phyloP scores from a whole-genome alignment of 2,329 filamentous ascomycete species.

The Fusarium coffeatum region DNA sequence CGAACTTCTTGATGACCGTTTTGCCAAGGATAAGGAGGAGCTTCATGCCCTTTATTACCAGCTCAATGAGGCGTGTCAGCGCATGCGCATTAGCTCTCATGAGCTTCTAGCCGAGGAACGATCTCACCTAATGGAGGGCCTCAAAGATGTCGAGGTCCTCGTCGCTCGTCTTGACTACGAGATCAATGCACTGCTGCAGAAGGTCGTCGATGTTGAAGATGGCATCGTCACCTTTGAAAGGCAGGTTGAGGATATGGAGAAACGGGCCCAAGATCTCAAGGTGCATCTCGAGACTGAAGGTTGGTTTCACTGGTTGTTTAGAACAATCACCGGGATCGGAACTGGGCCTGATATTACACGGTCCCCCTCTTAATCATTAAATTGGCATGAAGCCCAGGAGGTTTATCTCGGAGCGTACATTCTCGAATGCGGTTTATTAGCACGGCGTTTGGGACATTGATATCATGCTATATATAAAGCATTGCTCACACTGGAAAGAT shows the following conservation, averaged over 20 bases:
- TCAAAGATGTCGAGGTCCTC: slow-evolving; percentile 83
- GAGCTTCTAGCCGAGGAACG: slow-evolving; percentile 78
- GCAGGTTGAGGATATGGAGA: slow-evolving; percentile 79
- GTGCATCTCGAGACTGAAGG: slow-evolving; percentile 71
- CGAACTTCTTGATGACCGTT: slow-evolving; percentile 69
- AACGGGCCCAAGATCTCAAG: slow-evolving; percentile 71
- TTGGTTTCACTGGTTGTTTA: slow-evolving; percentile 72
- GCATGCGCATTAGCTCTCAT: slow-evolving; percentile 73
- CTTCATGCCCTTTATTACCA: slow-evolving; percentile 76
- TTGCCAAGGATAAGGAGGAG: slow-evolving; percentile 72
- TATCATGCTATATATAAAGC: slow-evolving; percentile 16
- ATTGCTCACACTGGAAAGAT: slow-evolving; percentile 3
- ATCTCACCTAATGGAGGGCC: slow-evolving; percentile 73
- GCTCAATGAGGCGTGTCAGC: slow-evolving; percentile 75
- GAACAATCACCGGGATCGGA: slow-evolving; percentile 70
- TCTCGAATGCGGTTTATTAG: slow-evolving; percentile 14
- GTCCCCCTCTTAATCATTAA: slow-evolving; percentile 33
- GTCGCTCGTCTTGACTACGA: slow-evolving; percentile 93
- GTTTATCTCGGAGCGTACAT: slow-evolving; percentile 10
- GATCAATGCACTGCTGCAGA: slow-evolving; percentile 80
- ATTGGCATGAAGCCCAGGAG: neutral
- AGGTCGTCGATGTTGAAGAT: slow-evolving; percentile 88
- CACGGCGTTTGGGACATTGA: slow-evolving; percentile 32
- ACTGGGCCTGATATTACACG: slow-evolving; percentile 67
- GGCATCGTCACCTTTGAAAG: slow-evolving; percentile 82